These are phyloP conservation scores for Aquilaria agallochum DNA, from an alignment of 441 rosid genomes.

Conservation along the genomic window DNA sequence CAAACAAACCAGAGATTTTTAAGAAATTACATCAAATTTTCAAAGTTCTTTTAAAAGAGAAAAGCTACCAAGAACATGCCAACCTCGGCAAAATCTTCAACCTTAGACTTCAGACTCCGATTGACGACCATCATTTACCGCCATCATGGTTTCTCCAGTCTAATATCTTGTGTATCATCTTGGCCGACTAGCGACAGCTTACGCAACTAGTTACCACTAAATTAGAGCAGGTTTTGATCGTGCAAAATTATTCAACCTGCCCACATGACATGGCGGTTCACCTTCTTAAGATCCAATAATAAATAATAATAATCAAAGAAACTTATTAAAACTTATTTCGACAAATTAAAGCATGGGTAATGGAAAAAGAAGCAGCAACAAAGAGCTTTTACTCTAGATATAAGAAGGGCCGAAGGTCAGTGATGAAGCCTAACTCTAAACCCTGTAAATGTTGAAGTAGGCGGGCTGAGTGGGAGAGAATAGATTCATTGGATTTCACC, in stretches of 20 bases:
- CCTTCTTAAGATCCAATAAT: too few species aligned
- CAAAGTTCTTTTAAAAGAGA: constrained; percentile 6
- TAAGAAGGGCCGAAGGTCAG: too few species aligned
- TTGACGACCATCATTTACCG: background rate
- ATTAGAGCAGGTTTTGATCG: background rate
- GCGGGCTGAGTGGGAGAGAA: background rate
- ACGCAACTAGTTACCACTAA: background rate
- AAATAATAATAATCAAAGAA: too few species aligned
- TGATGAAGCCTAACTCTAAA: too few species aligned
- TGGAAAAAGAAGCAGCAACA: too few species aligned
- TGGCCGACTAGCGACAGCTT: background rate
- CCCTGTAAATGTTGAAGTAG: too few species aligned
- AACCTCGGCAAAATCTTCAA: constrained; percentile 6
- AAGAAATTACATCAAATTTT: constrained; percentile 10
- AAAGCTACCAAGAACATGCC: constrained; percentile 15
- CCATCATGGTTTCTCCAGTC: background rate
- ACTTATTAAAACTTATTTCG: too few species aligned
- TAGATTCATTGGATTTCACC: background rate
- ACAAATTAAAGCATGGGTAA: too few species aligned
- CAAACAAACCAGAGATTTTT: constrained; percentile 18
- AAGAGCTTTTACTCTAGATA: too few species aligned
- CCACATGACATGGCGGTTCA: too few species aligned
- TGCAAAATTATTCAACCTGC: background rate
- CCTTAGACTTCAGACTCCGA: too few species aligned
- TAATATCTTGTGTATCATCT: constrained; percentile 6